phyloP scores from a whole-genome alignment of 129 eudicot species.

The Escallonia rubra region DNA sequence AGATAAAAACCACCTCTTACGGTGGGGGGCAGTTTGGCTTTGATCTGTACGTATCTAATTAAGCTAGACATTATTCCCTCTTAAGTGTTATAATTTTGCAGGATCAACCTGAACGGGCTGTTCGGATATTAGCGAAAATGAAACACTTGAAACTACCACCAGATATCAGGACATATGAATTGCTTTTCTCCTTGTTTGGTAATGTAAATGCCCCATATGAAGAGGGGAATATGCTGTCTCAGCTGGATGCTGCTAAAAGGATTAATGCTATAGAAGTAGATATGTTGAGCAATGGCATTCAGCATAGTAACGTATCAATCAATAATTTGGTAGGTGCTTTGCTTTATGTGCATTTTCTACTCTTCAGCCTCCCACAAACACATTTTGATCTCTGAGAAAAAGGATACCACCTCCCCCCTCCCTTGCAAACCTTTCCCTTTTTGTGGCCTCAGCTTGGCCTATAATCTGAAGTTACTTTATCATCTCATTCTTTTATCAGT shows the following conservation, averaged over 20 bases:
- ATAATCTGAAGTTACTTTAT: no score
- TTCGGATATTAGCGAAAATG: constrained; percentile 72
- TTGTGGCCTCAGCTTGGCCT: no score
- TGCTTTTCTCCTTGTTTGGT: constrained; percentile 76
- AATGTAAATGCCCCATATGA: constrained; percentile 84
- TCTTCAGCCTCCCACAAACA: background rate
- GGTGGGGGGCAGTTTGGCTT: no score
- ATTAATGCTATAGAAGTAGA: constrained; percentile 74
- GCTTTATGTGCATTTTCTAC: background rate
- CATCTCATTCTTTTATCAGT: background rate
- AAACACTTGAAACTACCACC: constrained; percentile 46
- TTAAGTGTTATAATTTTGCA: constrained; percentile 21
- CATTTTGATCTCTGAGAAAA: no score
- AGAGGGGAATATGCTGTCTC: constrained; percentile 55
- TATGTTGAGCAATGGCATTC: constrained; percentile 70
- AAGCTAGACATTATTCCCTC: no score
- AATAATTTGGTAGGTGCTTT: constrained; percentile 54
- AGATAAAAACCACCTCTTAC: no score
- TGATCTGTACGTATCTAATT: no score
- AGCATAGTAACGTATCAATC: constrained; percentile 54
- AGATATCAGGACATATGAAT: constrained; percentile 69
- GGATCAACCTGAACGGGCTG: constrained; percentile 87
- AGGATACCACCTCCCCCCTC: no score
- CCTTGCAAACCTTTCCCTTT: no score
- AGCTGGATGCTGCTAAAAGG: constrained; percentile 62